These are phyloP conservation scores for Croton laevigatus DNA, from an alignment of 441 rosid species.

Conservation along the genomic window DNA sequence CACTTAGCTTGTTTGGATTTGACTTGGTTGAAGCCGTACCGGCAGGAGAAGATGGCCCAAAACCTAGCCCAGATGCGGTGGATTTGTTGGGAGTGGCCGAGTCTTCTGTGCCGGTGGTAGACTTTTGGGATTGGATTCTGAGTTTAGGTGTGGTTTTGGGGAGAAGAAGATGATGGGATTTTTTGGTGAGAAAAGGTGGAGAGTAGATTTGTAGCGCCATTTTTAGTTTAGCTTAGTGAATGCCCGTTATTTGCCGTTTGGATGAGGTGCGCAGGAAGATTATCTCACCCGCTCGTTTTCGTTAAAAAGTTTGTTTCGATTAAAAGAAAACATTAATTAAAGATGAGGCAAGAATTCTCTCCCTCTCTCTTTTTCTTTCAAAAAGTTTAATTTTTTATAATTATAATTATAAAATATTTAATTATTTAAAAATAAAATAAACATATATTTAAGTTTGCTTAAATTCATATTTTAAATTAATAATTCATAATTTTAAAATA, in stretches of 20 bases:
- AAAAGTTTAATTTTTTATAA: no score
- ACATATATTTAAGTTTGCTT: no score
- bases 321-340: no score
- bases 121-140: conserved; percentile 25
- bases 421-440: no score
- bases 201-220: conserved; percentile 70
- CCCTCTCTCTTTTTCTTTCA: no score
- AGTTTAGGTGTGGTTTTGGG: conserved; percentile 12
- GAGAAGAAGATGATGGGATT: conserved; percentile 34
- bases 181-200: conserved; percentile 28
- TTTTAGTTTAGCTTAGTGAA: conserved; percentile 30
- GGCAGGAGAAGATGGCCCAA: conserved; percentile 47
- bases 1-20: conserved; percentile 9
- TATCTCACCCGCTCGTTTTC: no score
- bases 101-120: conserved; percentile 41
- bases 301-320: no score
- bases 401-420: no score
- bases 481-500: no score
- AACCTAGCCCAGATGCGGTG: conserved; percentile 49
- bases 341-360: no score
- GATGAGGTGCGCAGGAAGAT: not conserved
- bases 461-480: no score
- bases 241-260: conserved; percentile 2
- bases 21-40: conserved; percentile 20
- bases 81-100: conserved; percentile 43